phyloP scores from a whole-genome alignment of 345 rosid species.

The Litchi chinensis region DNA sequence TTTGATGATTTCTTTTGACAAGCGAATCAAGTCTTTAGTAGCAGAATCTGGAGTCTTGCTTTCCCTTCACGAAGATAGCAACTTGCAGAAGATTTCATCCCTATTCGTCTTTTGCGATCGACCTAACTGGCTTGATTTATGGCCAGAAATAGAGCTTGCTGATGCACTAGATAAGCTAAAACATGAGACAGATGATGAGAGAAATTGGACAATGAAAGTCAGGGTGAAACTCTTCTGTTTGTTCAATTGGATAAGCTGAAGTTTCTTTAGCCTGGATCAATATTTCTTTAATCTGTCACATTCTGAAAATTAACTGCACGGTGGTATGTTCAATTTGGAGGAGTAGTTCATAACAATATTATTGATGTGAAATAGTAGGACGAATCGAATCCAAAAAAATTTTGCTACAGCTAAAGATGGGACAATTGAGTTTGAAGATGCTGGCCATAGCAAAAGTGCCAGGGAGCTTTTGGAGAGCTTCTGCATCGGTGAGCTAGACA shows the following conservation, averaged over 20 bases:
- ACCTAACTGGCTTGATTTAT: conserved; percentile 87
- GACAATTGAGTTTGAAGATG: conserved; percentile 84
- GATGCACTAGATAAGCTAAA: conserved; percentile 67
- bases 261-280: too few species aligned
- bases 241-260: too few species aligned
- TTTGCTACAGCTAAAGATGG: conserved; percentile 72
- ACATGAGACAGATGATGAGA: conserved; percentile 56
- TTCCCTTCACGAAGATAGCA: conserved; percentile 72
- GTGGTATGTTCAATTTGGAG: not conserved
- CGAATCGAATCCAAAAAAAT: conserved; percentile 14
- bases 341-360: not conserved
- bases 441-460: conserved; percentile 76
- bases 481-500: conserved; percentile 79
- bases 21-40: conserved; percentile 67
- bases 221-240: conserved; percentile 54
- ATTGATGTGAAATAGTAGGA: conserved; percentile 15
- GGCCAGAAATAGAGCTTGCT: conserved; percentile 83
- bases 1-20: conserved; percentile 87
- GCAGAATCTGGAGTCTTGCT: conserved; percentile 73
- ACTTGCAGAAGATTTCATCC: conserved; percentile 70
- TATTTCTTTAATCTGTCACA: not conserved
- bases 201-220: conserved; percentile 75
- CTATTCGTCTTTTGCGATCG: conserved; percentile 83
- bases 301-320: not conserved
- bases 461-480: conserved; percentile 65